phyloP scores from a whole-genome alignment of 805 yeast species.

The Wickerhamiella siamensis region DNA sequence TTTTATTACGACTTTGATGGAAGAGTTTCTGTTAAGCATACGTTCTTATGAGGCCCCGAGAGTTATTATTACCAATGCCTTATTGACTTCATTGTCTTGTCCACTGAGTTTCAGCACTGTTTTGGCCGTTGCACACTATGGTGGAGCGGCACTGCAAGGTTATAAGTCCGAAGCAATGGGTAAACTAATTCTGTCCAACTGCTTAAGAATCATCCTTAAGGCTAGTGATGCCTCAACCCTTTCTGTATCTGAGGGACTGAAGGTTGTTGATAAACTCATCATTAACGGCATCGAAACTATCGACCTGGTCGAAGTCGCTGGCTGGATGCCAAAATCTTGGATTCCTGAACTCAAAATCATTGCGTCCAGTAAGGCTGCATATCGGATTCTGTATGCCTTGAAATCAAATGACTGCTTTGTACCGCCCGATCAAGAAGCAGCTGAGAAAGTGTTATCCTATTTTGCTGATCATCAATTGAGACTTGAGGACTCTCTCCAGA shows the following conservation, averaged over 20 bases:
- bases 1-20: slow-evolving; percentile 26
- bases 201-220: neutral
- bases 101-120: slow-evolving; percentile 5
- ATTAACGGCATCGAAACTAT: slow-evolving; percentile 2
- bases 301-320: neutral
- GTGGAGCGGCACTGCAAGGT: slow-evolving; percentile 8
- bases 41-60: slow-evolving; percentile 45
- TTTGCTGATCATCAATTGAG: too few species aligned
- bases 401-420: neutral
- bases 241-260: neutral
- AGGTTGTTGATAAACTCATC: slow-evolving; percentile 1
- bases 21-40: slow-evolving; percentile 33
- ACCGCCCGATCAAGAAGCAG: neutral
- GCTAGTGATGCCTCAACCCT: neutral
- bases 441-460: too few species aligned
- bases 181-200: slow-evolving; percentile 3
- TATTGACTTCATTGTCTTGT: slow-evolving; percentile 4
- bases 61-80: slow-evolving; percentile 9
- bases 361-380: neutral
- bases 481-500: too few species aligned
- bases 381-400: neutral
- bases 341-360: neutral
- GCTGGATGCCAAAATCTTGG: neutral
- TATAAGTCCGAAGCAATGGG: slow-evolving; percentile 15
- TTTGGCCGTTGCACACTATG: slow-evolving; percentile 10